These are phyloP conservation scores for Diutina scorzettiae DNA, from an alignment of 1,139 yeast species.

Conservation along the genomic window DNA sequence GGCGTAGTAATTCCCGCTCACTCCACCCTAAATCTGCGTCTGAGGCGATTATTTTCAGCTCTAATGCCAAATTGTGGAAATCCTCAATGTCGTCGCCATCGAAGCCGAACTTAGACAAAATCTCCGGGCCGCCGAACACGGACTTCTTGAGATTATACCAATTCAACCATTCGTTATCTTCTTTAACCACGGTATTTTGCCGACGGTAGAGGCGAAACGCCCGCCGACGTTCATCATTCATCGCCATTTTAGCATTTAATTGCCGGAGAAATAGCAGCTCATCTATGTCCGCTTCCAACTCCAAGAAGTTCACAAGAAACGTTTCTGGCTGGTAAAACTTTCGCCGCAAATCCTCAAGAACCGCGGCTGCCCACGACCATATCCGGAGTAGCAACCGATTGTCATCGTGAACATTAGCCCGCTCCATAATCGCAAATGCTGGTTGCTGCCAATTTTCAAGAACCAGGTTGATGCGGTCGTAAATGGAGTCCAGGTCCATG, in stretches of 20 bases:
- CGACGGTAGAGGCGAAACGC: background rate
- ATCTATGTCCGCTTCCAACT: background rate
- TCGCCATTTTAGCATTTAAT: background rate
- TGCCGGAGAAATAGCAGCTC: background rate
- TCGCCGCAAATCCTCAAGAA: background rate
- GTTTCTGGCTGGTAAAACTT: background rate
- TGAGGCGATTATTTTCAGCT: background rate
- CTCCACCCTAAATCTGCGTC: background rate
- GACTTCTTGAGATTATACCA: background rate
- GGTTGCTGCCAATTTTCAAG: background rate
- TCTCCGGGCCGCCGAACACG: background rate
- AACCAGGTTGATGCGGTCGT: background rate
- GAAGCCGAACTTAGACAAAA: background rate
- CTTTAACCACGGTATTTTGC: background rate
- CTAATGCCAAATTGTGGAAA: background rate
- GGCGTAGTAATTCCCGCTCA: background rate
- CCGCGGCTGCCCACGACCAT: background rate
- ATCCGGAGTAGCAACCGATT: background rate
- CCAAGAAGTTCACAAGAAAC: background rate
- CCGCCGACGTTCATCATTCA: background rate
- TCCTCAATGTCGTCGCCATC: background rate
- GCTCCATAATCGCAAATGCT: background rate
- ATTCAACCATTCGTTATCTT: background rate
- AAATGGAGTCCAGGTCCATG: conserved; percentile 4
- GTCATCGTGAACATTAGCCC: background rate